Conservation (phyloP, 306 rosid genomes). For the Inga oerstediana region DNA sequence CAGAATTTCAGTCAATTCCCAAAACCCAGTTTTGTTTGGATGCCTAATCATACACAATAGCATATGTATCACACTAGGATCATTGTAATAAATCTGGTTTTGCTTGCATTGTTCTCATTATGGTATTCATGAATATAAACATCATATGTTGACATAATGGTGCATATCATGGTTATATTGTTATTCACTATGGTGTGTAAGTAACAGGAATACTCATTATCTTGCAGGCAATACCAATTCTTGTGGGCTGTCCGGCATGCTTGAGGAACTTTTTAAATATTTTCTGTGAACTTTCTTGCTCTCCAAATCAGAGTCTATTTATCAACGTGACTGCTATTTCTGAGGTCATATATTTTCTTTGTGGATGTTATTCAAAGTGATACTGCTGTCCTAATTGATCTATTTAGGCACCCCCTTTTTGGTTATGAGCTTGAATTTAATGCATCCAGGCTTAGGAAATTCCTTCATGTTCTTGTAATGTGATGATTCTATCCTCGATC, state of each 20-base stretch:
- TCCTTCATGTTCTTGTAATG: slow-evolving; percentile 9
- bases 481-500: slow-evolving; percentile 6
- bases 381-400: slow-evolving; percentile 20
- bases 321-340: slow-evolving; percentile 85
- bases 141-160: slow-evolving; percentile 13
- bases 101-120: slow-evolving; percentile 8
- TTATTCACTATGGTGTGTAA: slow-evolving; percentile 3
- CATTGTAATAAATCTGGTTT: neutral
- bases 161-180: slow-evolving; percentile 10
- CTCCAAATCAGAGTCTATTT: slow-evolving; percentile 86
- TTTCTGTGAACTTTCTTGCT: slow-evolving; percentile 94
- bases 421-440: slow-evolving; percentile 8
- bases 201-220: slow-evolving; percentile 26
- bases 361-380: slow-evolving; percentile 14
- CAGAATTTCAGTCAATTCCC: neutral
- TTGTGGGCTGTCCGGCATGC: slow-evolving; percentile 99
- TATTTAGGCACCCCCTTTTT: slow-evolving; percentile 11
- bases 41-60: neutral
- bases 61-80: neutral
- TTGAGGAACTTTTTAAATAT: slow-evolving; percentile 94
- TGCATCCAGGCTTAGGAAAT: slow-evolving; percentile 20
- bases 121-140: slow-evolving; percentile 3
- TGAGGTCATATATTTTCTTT: slow-evolving; percentile 56
- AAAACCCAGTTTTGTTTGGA: neutral
- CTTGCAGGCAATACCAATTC: slow-evolving; percentile 89